phyloP scores from a whole-genome alignment of 768 basidiomycete species.

The Leucogyrophana mollusca region DNA sequence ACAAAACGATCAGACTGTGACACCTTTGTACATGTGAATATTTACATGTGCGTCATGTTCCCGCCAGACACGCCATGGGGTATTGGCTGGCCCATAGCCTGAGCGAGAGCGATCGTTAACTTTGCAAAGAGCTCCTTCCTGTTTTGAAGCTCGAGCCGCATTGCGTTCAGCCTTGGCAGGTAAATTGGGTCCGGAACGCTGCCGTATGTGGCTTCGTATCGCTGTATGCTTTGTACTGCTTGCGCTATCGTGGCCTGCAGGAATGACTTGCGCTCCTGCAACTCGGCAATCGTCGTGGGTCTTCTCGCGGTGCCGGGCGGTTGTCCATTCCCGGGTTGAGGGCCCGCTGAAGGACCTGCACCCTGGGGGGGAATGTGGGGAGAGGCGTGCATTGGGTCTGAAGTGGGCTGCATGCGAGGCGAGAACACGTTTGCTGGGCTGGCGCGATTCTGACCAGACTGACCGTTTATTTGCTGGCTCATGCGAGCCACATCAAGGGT shows the following conservation, averaged over 20 bases:
- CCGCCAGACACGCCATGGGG: slow-evolving; percentile 17
- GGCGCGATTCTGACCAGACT: slow-evolving; percentile 37
- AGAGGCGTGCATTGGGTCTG: slow-evolving; percentile 48
- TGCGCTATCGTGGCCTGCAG: slow-evolving; percentile 10
- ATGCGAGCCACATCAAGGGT: slow-evolving; percentile 36
- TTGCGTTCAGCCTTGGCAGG: slow-evolving; percentile 14
- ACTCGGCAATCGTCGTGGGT: slow-evolving; percentile 16
- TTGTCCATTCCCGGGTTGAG: slow-evolving; percentile 22
- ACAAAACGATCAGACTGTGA: not conserved
- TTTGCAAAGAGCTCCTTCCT: slow-evolving; percentile 41
- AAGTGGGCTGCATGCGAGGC: slow-evolving; percentile 36
- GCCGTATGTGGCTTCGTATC: slow-evolving; percentile 9
- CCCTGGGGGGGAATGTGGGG: slow-evolving; percentile 35
- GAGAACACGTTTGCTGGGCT: slow-evolving; percentile 47
- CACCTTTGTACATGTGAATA: not conserved
- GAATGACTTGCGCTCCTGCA: slow-evolving; percentile 20
- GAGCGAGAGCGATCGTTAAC: slow-evolving; percentile 30
- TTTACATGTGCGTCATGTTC: slow-evolving; percentile 35
- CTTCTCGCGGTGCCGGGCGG: no score
- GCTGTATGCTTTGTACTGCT: slow-evolving; percentile 11
- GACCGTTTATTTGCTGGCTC: slow-evolving; percentile 31
- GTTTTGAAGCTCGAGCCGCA: slow-evolving; percentile 18
- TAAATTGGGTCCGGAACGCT: slow-evolving; percentile 14
- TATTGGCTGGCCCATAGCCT: slow-evolving; percentile 23
- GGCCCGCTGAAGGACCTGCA: slow-evolving; percentile 12